These are phyloP conservation scores for Cyclotella cryptica DNA, from an alignment of 108 stramenopile species.

Conservation along the genomic window DNA sequence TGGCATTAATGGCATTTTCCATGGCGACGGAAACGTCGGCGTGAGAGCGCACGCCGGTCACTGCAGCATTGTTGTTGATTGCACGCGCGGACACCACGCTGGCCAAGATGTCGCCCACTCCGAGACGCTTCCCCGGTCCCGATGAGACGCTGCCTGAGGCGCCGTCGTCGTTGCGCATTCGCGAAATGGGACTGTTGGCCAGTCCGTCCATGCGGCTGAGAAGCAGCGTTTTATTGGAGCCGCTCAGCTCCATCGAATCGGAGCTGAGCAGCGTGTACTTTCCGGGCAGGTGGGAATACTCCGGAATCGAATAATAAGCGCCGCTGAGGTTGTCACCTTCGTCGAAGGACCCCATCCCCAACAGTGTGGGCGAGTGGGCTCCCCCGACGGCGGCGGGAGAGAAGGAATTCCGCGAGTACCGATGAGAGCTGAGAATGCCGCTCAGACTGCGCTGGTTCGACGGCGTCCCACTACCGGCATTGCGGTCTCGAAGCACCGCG, in stretches of 20 bases:
- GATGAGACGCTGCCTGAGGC: too few relatives aligned
- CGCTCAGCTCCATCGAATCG: constrained; percentile 14
- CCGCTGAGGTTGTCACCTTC: constrained; percentile 1
- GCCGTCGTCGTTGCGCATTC: neutral
- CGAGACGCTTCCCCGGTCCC: neutral
- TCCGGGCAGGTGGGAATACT: constrained; percentile 26
- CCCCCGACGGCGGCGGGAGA: neutral
- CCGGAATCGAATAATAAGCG: constrained; percentile 17
- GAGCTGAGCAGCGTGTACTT: constrained; percentile 23
- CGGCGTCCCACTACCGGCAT: neutral
- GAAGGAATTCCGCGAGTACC: neutral
- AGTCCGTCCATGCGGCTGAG: constrained; percentile 36
- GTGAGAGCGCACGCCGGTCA: neutral
- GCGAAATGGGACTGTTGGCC: neutral
- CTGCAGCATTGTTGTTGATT: neutral
- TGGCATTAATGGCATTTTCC: constrained; percentile 25
- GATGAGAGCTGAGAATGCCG: neutral
- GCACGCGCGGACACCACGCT: neutral
- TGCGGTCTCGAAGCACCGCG: constrained; percentile 15
- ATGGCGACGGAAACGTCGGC: constrained; percentile 5
- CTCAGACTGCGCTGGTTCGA: neutral
- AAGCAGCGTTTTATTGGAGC: constrained; percentile 19
- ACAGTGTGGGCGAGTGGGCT: neutral
- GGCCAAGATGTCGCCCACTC: neutral
- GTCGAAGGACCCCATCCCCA: neutral